Base-by-base conservation (phyloP, 2,329 filamentous ascomycete genomes). In the Lachnellula hyalina region DNA sequence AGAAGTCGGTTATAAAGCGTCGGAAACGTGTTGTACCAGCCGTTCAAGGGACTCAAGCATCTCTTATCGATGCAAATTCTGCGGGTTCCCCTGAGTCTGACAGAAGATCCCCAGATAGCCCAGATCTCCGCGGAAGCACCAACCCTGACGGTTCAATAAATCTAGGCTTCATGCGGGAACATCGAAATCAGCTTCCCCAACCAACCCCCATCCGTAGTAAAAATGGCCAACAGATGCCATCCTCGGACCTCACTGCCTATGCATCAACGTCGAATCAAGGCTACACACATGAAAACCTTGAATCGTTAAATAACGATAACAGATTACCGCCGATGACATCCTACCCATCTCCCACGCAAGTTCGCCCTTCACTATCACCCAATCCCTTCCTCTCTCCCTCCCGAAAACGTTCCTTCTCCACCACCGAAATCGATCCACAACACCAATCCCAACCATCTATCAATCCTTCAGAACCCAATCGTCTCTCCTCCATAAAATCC, bases 1-100 rank as follows among this genome's bases (percentile, higher is more conserved):
- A 97, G 73, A 97, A 96, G 72, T 88, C 90, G 3, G 89, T 96
- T 25, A 99, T 99, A 71, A 97, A 99, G 73, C 84, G 94, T 59
- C 82, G 94, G 57, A 97, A 97, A 77, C 86, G 94, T 55, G 91
- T 97, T 5, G 92, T 97, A 44, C 92, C 93, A 17, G 90, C 89
- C 17, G 75, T 80, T 48, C 78, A 76, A 17, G 71, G 71, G 2
- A 63, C 63, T 1, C 73, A 74, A 51, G 68, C 68, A 25, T 64
- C 77, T 48, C 70, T 74, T 46, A 74, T 78, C 36, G 81, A 84
- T 34, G 75, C 72, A 50, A 64, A 58, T 38, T 58, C 64, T 8
- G 63, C 64, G 49, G 68, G 59, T 47, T 71, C 68, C 11, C 69
- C 67, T 9, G 66, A 70, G 52, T 61, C 66, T 0, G 71, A 73